Percentiles rank a stretch among this genome's conserved stretches.
phyloP scores from a whole-genome alignment of 83 land plant genomes.

The Picea abies region DNA sequence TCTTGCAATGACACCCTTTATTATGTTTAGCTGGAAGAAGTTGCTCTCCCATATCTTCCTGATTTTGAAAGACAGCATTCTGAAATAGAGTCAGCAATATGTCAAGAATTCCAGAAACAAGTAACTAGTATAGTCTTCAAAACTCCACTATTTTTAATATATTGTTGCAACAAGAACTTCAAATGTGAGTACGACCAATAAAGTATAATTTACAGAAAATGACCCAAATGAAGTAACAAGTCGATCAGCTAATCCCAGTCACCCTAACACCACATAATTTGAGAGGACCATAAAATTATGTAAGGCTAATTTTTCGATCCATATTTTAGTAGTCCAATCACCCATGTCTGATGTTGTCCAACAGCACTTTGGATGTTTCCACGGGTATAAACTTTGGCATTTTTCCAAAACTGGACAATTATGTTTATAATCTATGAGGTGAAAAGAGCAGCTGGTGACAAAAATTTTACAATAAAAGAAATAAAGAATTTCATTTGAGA shows the following conservation, averaged over 20 bases:
- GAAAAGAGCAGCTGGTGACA: background rate
- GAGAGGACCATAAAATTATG: background rate
- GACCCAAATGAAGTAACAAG: too few relatives aligned
- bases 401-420: background rate
- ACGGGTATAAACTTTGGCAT: background rate
- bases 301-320: background rate
- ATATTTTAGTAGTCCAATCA: background rate
- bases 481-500: background rate
- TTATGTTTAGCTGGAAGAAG: conserved; percentile 83
- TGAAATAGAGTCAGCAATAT: background rate
- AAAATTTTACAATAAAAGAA: background rate
- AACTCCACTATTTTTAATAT: background rate
- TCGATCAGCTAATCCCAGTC: background rate
- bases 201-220: background rate
- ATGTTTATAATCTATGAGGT: background rate
- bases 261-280: background rate
- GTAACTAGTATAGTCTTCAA: background rate
- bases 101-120: background rate
- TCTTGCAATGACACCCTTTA: conserved; percentile 99
- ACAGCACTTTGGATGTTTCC: background rate
- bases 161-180: background rate
- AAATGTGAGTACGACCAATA: background rate
- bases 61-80: conserved; percentile 11
- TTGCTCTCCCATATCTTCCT: conserved; percentile 88
- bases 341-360: background rate